A percentile compares a stretch with the other conserved stretches of the same genome.
phyloP scores from a whole-genome alignment of 1,284 basidiomycete species.

The Trametes hirsuta region DNA sequence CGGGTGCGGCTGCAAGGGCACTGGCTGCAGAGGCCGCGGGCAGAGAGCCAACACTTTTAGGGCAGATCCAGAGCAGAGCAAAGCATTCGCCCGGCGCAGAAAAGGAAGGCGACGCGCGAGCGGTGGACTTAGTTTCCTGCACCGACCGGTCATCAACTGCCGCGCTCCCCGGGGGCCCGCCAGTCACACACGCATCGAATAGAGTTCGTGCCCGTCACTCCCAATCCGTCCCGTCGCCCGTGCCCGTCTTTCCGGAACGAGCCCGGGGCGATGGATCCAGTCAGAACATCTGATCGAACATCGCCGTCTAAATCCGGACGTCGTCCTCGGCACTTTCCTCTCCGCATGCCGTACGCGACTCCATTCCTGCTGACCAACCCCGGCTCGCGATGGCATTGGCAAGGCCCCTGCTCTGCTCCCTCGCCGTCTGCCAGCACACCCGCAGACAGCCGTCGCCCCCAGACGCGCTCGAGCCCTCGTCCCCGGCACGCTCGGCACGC shows the following conservation, averaged over 20 bases:
- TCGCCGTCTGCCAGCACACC: conserved; percentile 14
- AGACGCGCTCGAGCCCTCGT: conserved; percentile 9
- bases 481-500: conserved; percentile 21
- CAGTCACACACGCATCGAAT: conserved; percentile 25
- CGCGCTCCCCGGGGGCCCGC: conserved; percentile 16
- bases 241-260: conserved; percentile 19
- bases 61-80: conserved; percentile 23
- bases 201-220: conserved; percentile 26
- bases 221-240: conserved; percentile 2
- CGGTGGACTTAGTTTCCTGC: conserved; percentile 26
- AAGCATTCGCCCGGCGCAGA: conserved; percentile 21
- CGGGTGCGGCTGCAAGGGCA: conserved; percentile 4
- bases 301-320: conserved; percentile 24
- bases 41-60: conserved; percentile 27
- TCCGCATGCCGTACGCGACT: conserved; percentile 30
- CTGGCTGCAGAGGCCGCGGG: background rate
- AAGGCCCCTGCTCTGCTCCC: conserved; percentile 5
- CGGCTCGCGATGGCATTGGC: conserved; percentile 11
- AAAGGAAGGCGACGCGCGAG: conserved; percentile 21
- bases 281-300: conserved; percentile 32
- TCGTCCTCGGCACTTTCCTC: conserved; percentile 24
- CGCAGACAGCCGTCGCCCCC: background rate
- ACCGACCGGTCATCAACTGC: conserved; percentile 26
- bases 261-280: conserved; percentile 24
- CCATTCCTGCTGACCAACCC: conserved; percentile 24